Base-by-base conservation (phyloP, 2,329 filamentous ascomycete species). In the Xylariaceae sp. region DNA sequence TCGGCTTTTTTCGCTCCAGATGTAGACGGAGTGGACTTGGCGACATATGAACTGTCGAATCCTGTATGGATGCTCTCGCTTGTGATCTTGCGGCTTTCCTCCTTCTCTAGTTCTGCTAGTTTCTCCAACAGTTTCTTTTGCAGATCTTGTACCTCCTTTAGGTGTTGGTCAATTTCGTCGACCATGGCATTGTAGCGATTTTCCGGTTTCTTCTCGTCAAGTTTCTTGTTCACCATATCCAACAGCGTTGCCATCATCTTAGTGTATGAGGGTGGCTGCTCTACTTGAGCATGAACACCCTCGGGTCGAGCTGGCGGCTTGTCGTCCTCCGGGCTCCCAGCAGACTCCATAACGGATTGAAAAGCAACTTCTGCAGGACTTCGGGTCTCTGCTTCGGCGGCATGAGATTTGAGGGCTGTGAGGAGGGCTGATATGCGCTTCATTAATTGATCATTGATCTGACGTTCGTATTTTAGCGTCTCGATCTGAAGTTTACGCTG, bases 171-270 rank as follows among this genome's bases (percentile, higher is more conserved):
- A 16, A 98, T 84, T 67, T 95, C 93, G 46, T 83, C 81, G 23
- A 96, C 80, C 78, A 96, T 97, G 50, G 83, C 88, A 46, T 83
- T 80, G 70, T 90, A 92, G 48, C 90, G 79, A 64, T 88, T 84
- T 19, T 83, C 80, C 0, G 83, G 81, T 59, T 88, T 86, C 74
- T 89, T 89, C 70, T 92, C 89, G 53, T 93, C 90, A 37, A 96
- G 80, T 48, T 90, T 86, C 74, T 85, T 81, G 68, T 96, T 97
- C 42, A 98, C 92, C 74, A 96, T 90, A 68, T 99, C 95, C 19
- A 98, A 83, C 67, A 99, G 75, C n/a, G 88, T 86, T n/a, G 90
- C 90, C 89, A 99, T 93, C 95, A 99, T 99, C 79, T 96, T 91
- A 40, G 91, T 95, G 71, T 96, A 99, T 14, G 88, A 89, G 0